Evolutionary conservation across 208 protist species (phyloP).

Genomic region (Blechomonas ayalai): DNA sequence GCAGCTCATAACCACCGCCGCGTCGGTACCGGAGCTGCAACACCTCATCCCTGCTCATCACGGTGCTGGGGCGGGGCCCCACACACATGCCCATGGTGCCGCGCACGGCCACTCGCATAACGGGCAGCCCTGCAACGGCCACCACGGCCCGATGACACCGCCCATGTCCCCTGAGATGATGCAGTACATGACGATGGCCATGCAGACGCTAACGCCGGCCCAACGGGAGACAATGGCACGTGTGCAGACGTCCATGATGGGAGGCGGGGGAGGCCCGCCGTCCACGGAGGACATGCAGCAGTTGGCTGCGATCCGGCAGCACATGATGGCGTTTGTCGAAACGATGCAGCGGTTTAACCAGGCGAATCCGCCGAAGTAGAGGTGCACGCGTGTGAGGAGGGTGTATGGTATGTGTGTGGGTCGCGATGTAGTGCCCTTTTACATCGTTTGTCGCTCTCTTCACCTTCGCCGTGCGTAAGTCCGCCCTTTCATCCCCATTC

Average conservation of each 20-base stretch:
- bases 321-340: conserved; percentile 64
- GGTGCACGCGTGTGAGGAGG: too few species aligned
- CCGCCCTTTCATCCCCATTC: too few species aligned
- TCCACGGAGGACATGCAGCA: conserved; percentile 48
- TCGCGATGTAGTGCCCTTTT: too few species aligned
- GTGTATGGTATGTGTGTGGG: too few species aligned
- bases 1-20: conserved; percentile 32
- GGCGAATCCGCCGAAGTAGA: too few species aligned
- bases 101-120: conserved; percentile 18
- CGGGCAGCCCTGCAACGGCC: conserved; percentile 1
- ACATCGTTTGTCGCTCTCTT: too few species aligned
- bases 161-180: conserved; percentile 22
- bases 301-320: conserved; percentile 71
- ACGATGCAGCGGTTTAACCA: conserved; percentile 64
- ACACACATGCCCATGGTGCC: conserved; percentile 12
- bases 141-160: background rate
- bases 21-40: conserved; percentile 27
- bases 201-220: conserved; percentile 45
- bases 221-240: conserved; percentile 48
- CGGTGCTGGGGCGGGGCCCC: background rate
- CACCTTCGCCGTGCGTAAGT: too few species aligned
- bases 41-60: conserved; percentile 10
- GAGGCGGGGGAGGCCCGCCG: conserved; percentile 30
- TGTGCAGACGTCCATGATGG: conserved; percentile 58
- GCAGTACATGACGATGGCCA: conserved; percentile 63